Base-by-base conservation (phyloP, 768 basidiomycete species). In the Mrakia blollopis region DNA sequence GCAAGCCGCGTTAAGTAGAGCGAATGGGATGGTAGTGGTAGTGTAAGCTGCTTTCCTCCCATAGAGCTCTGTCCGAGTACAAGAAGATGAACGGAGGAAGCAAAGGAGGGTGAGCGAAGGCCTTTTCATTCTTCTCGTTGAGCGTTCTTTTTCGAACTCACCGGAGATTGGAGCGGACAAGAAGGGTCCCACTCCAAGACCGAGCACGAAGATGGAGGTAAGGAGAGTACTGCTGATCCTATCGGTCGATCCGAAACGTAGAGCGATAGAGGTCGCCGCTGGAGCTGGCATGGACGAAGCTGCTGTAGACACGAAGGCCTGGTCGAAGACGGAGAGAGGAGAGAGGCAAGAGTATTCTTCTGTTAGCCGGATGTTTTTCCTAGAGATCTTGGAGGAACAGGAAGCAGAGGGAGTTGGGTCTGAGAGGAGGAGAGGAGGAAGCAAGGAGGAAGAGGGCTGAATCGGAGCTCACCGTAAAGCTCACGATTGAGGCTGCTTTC, bases 181-280 rank as follows among this genome's bases (percentile, higher is more conserved):
- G 67, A 75, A 75, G 7, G 74, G 74, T 4, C 74, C 74, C 50
- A 25, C 14, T 18, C 72, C 72, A 10, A 75, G 54, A 32, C 74
- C 74, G 10, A 75, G 65, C 14, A 75, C 74, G 50, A 54, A 75
- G 28, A 54, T n/a, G n/a, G 37, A 23, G 14, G 68, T 70, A 30
- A 75, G n/a, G 0, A 75, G 68, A 16, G 57, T 65, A 14, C 63
- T 35, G 44, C 50, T 52, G 14, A 25, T 52, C 50, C 50, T 16
- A 25, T 25, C 23, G 8, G 50, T 18, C 16, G 9, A 65, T 7
- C 30, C 54, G 39, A 69, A 62, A 44, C 61, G 73, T 14, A 2
- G 28, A 14, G 47, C 68, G 68, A 75, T 70, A 23, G n/a, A 14
- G 6, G 32, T 11, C 1, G 35, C 52, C 2, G 30, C 35, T 1